A percentile compares a stretch with the other conserved stretches of the same genome.
Conservation (phyloP, 345 rosid genomes). For the Brassica nigra region DNA sequence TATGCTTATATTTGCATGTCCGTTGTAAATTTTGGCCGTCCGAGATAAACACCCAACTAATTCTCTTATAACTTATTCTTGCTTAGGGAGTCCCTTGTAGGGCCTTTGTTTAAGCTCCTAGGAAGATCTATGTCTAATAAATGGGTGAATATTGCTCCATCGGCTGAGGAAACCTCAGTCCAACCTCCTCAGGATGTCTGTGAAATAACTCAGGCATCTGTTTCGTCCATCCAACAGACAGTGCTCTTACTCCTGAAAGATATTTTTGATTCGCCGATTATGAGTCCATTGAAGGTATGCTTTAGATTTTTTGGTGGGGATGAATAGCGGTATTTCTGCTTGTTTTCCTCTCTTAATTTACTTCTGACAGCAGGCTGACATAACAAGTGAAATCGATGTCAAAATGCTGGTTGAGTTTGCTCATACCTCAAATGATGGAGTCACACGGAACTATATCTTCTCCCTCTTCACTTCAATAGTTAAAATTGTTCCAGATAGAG, state of each 20-base stretch:
- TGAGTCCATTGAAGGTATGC: slow-evolving; percentile 56
- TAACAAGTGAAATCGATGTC: slow-evolving; percentile 50
- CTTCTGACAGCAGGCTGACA: slow-evolving; percentile 56
- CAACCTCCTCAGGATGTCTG: not conserved
- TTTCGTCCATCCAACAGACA: slow-evolving; percentile 58
- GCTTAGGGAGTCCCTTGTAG: slow-evolving; percentile 68
- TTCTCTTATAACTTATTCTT: slow-evolving; percentile 13
- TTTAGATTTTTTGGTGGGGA: not conserved
- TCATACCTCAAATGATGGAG: slow-evolving; percentile 57
- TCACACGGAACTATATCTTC: slow-evolving; percentile 64
- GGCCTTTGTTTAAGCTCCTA: slow-evolving; percentile 77
- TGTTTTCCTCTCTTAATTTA: slow-evolving; percentile 20
- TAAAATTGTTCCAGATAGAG: slow-evolving; percentile 60
- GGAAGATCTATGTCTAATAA: slow-evolving; percentile 53
- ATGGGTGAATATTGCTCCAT: slow-evolving; percentile 41
- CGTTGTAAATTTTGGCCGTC: slow-evolving; percentile 1
- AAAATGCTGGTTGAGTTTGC: slow-evolving; percentile 70
- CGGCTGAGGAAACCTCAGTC: slow-evolving; percentile 29
- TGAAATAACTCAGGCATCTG: slow-evolving; percentile 30
- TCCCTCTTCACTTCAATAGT: slow-evolving; percentile 62
- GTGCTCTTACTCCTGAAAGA: slow-evolving; percentile 70
- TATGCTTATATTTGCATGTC: slow-evolving; percentile 22
- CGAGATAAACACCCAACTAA: slow-evolving; percentile 2
- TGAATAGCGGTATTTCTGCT: slow-evolving; percentile 18
- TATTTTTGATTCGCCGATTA: slow-evolving; percentile 52